Evolutionary conservation across 768 basidiomycete genomes (phyloP), one percentile per base, ranked within the genome.

Genomic region (Cubamyces lactineus): DNA sequence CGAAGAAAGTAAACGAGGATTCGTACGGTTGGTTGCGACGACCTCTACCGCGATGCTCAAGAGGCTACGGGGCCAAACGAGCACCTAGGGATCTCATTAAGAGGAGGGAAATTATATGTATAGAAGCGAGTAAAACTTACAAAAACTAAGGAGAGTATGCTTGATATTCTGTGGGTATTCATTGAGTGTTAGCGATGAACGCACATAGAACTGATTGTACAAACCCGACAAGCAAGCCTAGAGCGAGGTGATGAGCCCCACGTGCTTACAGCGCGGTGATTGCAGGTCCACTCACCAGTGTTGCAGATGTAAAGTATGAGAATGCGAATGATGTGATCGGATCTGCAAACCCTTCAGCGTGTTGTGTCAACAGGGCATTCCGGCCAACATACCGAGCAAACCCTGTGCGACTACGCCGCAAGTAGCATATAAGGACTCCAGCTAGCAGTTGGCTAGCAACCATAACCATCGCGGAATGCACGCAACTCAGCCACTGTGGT

Each of bases 11-110:
- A 34, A 34, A 34, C 8, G 4, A 34, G 6, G 1, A 26, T 28
- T 12, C 59, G 13, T 19, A 54, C 59, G 17, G 2, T 55, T 53
- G 11, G 59, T 55, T 3, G 59, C 59, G 1, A 61, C 53, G 11
- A 55, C 38, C n/a, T 49, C 47, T 7, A 61, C 46, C 13, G 59
- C 45, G 12, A 12, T 19, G 26, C 40, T 28, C 1, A 54, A 0
- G 2, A 21, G 53, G 26, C 46, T 47, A 4, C 17, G 19, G 3
- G 59, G 59, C 59, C 59, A 54, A 0, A 19, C 16, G 15, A 53
- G 23, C 13, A 42, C 59, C 59, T 61, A 7, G 5, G 23, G 12
- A 38, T 5, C 16, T 23, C 4, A 21, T 38, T 17, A 16, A 30
- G 0, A 0, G 2, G 12, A 40, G 16, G 12, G 12, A 19, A 24